Evolutionary conservation across 2,329 filamentous ascomycete genomes (phyloP).

Genomic region (Monilinia fructicola): DNA sequence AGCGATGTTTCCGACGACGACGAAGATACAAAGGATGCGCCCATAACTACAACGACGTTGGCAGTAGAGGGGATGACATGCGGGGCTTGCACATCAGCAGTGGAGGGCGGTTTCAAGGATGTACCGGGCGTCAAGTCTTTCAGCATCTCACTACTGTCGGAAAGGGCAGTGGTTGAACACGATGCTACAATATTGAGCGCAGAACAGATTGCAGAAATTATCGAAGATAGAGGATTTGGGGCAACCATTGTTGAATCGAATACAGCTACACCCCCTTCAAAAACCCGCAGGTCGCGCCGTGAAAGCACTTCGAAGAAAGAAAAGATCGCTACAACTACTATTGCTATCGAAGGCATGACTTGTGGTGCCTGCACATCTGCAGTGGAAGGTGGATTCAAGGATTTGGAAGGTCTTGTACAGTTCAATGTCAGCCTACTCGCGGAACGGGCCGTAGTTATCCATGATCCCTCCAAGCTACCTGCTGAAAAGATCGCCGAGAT

Average conservation of each 20-base stretch:
- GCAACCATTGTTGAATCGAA: constrained; percentile 74
- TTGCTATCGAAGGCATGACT: constrained; percentile 95
- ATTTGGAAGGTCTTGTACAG: constrained; percentile 73
- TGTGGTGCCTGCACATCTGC: constrained; percentile 95
- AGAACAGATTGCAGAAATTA: constrained; percentile 56
- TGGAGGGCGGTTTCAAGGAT: constrained; percentile 77
- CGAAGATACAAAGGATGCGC: constrained; percentile 39
- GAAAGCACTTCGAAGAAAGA: constrained; percentile 34
- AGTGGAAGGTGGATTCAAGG: constrained; percentile 78
- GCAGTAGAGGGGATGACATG: constrained; percentile 88
- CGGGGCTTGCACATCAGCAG: constrained; percentile 81
- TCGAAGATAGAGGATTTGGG: constrained; percentile 75
- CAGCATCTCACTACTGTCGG: constrained; percentile 79
- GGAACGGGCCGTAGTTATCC: constrained; percentile 84
- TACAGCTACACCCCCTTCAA: constrained; percentile 43
- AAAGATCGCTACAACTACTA: constrained; percentile 68
- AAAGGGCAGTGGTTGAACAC: constrained; percentile 83
- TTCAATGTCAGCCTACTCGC: constrained; percentile 96
- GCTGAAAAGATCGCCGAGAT: constrained; percentile 74
- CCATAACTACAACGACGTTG: constrained; percentile 67
- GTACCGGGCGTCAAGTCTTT: constrained; percentile 71
- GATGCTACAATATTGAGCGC: constrained; percentile 57
- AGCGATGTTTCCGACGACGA: constrained; percentile 34
- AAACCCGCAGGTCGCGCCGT: constrained; percentile 39
- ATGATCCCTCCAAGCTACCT: constrained; percentile 70